Evolutionary conservation across 2,329 filamentous ascomycete species (phyloP), one percentile per base, ranked within the genome.

Genomic region (Pseudopyricularia cyperi): DNA sequence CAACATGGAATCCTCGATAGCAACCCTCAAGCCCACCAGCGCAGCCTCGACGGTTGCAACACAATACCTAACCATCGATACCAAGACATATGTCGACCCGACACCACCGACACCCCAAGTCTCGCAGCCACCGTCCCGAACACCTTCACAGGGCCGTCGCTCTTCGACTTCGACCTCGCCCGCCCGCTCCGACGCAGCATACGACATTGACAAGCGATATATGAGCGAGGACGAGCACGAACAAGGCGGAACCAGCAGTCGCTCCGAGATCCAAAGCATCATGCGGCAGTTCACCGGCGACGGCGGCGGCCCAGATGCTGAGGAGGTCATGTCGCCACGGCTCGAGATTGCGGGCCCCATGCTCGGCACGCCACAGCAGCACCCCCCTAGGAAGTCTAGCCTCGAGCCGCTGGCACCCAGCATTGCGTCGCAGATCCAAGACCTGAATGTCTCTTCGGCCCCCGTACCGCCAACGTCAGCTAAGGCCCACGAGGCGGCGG

Each of bases 221-320:
- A 58, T 72, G 34, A 82, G 75, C 59, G 81, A 83, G 61, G 80
- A 82, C 60, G 76, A 80, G 52, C 77, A 79, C 22, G 82, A 89
- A 81, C 34, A 9, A 7, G 30, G 19, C 24, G 15, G 35, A 14
- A 26, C 15, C 19, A 17, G 48, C 34, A 88, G 87, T 1, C 80
- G 81, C 54, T 83, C 85, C 6, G 93, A 98, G 69, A 96, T 98
- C 55, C 88, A 96, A 68, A 95, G 79, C 63, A 97, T 98, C 65
- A 97, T 98, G 88, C 88, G 89, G 56, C 93, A 97, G 67, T 97
- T 97, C 60, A 83, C 85, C 59, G 82, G 87, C 62, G 80, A 80
- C 50, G 80, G 80, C 28, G 80, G 82, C 50, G 87, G 83, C 0
- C 85, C 82, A 2, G 83, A 76, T 5, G 81, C 79, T 55, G 83